These are phyloP conservation scores for Poa annua DNA, from an alignment of 176 grass and related monocot genomes.

Conservation along the genomic window DNA sequence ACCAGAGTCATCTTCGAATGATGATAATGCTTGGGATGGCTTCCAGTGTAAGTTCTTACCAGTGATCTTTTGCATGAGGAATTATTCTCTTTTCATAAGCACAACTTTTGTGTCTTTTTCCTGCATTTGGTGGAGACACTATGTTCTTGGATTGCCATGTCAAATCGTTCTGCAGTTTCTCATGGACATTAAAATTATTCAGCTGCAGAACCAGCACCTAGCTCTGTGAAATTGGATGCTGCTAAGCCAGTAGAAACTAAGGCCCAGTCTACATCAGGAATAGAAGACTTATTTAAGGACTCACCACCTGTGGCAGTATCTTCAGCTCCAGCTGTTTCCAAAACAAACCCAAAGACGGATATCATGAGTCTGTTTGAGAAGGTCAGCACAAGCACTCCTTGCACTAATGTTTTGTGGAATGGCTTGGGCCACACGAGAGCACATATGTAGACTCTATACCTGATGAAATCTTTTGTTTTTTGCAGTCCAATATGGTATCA, in stretches of 20 bases:
- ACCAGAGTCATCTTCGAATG: slow-evolving; percentile 63
- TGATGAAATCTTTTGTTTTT: slow-evolving; percentile 38
- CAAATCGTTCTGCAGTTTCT: slow-evolving; percentile 32
- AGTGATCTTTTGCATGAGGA: slow-evolving; percentile 10
- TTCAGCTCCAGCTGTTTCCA: slow-evolving; percentile 57
- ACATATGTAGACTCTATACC: slow-evolving; percentile 32
- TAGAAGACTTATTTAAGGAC: slow-evolving; percentile 95
- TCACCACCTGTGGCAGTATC: slow-evolving; percentile 62
- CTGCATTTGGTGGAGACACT: background rate
- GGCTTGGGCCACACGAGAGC: background rate
- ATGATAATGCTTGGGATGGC: slow-evolving; percentile 85
- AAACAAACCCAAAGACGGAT: slow-evolving; percentile 72
- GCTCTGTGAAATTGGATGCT: slow-evolving; percentile 62
- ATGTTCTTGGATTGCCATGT: slow-evolving; percentile 31
- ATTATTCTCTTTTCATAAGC: slow-evolving; percentile 32
- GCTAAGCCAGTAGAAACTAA: slow-evolving; percentile 72
- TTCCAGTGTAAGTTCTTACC: slow-evolving; percentile 79
- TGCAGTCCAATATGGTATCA: slow-evolving; percentile 91
- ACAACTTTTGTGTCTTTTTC: background rate
- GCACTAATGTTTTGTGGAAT: slow-evolving; percentile 31
- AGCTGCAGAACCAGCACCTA: slow-evolving; percentile 74
- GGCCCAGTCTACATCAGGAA: slow-evolving; percentile 54
- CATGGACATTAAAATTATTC: slow-evolving; percentile 42
- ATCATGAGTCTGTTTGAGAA: slow-evolving; percentile 99
- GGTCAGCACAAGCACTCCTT: slow-evolving; percentile 48